A percentile compares a stretch with the other conserved stretches of the same genome.
Evolutionary conservation across 495 filamentous ascomycete genomes (phyloP).

Genomic region (Hapsidospora chrysogenum): DNA sequence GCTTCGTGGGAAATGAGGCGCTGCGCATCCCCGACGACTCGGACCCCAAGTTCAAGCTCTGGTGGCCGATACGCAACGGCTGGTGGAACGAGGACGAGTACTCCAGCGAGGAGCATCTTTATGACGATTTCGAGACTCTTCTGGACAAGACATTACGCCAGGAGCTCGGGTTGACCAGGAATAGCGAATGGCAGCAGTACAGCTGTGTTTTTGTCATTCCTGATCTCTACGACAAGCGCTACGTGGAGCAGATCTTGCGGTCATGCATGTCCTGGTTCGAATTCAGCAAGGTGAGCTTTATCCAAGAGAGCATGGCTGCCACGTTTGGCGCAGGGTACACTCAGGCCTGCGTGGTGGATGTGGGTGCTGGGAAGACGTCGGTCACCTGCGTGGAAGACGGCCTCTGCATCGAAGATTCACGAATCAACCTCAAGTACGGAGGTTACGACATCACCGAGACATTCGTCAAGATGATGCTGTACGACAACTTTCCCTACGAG

Average conservation of each 20-base stretch:
- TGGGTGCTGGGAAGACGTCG: slow-evolving; percentile 95
- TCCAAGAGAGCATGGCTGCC: slow-evolving; percentile 87
- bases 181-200: slow-evolving; percentile 73
- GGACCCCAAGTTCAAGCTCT: slow-evolving; percentile 75
- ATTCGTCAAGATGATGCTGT: slow-evolving; percentile 93
- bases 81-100: slow-evolving; percentile 88
- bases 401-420: slow-evolving; percentile 80
- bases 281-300: slow-evolving; percentile 76
- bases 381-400: slow-evolving; percentile 96
- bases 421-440: slow-evolving; percentile 84
- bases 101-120: slow-evolving; percentile 51
- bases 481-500: slow-evolving; percentile 81
- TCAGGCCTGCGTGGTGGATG: slow-evolving; percentile 83
- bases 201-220: slow-evolving; percentile 90
- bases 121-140: slow-evolving; percentile 71
- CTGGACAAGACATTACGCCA: slow-evolving; percentile 71
- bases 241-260: slow-evolving; percentile 69
- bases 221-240: slow-evolving; percentile 86
- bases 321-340: slow-evolving; percentile 94
- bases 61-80: slow-evolving; percentile 79
- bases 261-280: slow-evolving; percentile 76
- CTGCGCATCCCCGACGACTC: slow-evolving; percentile 77
- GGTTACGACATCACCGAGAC: slow-evolving; percentile 86
- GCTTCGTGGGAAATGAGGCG: slow-evolving; percentile 68
- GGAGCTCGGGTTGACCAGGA: slow-evolving; percentile 62